These are phyloP conservation scores for Verticillium zaregamsianum DNA, from an alignment of 2,329 filamentous ascomycete genomes.

Conservation along the genomic window DNA sequence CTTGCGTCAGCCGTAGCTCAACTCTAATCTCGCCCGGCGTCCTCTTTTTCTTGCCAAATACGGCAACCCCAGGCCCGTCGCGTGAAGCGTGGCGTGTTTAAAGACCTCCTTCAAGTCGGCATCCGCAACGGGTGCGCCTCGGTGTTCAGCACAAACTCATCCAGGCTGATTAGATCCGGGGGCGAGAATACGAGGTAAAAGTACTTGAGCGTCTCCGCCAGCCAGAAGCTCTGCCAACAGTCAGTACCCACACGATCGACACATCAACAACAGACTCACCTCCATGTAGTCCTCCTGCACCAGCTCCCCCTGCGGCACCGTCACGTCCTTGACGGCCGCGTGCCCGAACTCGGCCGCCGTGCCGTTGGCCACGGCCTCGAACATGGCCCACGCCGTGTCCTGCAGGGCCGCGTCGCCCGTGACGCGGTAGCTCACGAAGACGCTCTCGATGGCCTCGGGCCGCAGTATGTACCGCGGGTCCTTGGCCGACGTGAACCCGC, in stretches of 20 bases:
- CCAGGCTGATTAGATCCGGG: slow-evolving; percentile 57
- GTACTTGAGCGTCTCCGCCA: slow-evolving; percentile 71
- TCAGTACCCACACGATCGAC: background rate
- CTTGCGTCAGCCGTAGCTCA: no score
- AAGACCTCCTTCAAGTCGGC: background rate
- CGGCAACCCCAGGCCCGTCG: no score
- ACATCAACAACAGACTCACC: background rate
- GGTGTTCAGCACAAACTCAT: slow-evolving; percentile 61
- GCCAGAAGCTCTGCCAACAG: slow-evolving; percentile 60
- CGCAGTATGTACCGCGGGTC: slow-evolving; percentile 47
- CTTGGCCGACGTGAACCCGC: slow-evolving; percentile 50
- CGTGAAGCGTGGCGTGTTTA: no score
- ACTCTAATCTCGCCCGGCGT: no score
- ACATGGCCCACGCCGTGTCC: slow-evolving; percentile 51
- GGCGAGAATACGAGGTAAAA: slow-evolving; percentile 69
- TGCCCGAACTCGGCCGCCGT: slow-evolving; percentile 44
- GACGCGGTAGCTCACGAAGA: slow-evolving; percentile 52
- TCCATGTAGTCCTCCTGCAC: background rate
- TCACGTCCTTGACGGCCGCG: slow-evolving; percentile 46
- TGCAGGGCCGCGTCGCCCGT: slow-evolving; percentile 43
- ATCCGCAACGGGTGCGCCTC: slow-evolving; percentile 42
- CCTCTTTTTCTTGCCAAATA: no score
- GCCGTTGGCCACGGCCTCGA: slow-evolving; percentile 37
- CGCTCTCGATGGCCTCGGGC: slow-evolving; percentile 47
- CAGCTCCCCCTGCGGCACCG: slow-evolving; percentile 21